Conservation (phyloP, 257 asterid genomes). For the Phtheirospermum japonicum region DNA sequence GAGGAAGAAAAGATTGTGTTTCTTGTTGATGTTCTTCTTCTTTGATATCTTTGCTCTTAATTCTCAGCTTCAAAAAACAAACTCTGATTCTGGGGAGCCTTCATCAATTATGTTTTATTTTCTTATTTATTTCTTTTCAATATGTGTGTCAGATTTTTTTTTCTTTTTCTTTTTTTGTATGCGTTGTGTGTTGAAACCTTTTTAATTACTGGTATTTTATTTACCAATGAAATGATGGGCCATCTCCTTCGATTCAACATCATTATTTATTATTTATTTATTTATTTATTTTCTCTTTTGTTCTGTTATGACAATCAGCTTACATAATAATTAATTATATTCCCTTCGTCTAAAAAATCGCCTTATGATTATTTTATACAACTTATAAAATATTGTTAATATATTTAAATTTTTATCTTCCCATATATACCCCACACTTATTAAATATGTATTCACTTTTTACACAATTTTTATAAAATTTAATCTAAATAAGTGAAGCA, state of each 20-base stretch:
- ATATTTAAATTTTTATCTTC: too few species aligned
- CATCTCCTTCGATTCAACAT: background rate
- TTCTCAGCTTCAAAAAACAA: background rate
- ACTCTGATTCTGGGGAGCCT: background rate
- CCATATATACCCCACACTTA: too few species aligned
- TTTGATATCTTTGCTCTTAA: background rate
- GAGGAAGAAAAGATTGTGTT: background rate
- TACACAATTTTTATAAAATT: too few species aligned
- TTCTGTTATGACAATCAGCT: background rate
- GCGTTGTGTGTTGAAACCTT: background rate
- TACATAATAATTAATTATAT: too few species aligned
- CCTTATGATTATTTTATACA: too few species aligned
- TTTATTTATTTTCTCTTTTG: background rate
- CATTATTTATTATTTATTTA: background rate
- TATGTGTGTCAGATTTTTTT: background rate
- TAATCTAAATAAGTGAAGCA: too few species aligned
- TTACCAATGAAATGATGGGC: background rate
- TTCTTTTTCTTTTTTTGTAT: background rate
- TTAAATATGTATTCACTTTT: too few species aligned
- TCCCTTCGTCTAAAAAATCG: too few species aligned
- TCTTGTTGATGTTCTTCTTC: background rate
- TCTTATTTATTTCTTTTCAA: background rate
- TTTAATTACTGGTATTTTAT: background rate
- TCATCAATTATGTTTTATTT: background rate
- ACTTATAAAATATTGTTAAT: too few species aligned